Evolutionary conservation across 2,329 filamentous ascomycete species (phyloP).

Genomic region (Trichoderma semiorbis): DNA sequence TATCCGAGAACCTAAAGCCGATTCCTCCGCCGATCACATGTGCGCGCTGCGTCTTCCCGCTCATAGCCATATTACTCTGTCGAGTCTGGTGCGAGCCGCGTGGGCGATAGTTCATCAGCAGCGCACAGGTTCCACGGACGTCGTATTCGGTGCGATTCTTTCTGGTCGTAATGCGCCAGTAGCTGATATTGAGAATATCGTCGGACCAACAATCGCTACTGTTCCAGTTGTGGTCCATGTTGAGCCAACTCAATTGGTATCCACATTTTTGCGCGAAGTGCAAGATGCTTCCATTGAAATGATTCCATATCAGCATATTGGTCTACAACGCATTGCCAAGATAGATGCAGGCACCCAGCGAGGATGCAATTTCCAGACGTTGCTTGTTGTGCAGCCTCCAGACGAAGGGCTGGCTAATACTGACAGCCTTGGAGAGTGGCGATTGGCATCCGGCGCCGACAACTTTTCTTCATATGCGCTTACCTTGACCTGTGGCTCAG

Average conservation of each 20-base stretch:
- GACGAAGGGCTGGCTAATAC: too few relatives aligned
- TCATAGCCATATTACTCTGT: slow-evolving; percentile 6
- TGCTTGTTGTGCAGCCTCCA: slow-evolving; percentile 28
- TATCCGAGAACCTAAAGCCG: not conserved
- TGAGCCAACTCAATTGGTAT: not conserved
- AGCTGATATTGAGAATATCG: slow-evolving; percentile 20
- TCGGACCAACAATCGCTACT: slow-evolving; percentile 38
- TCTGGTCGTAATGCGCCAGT: slow-evolving; percentile 35
- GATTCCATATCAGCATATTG: slow-evolving; percentile 20
- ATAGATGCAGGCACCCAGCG: slow-evolving; percentile 12
- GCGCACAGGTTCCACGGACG: slow-evolving; percentile 41
- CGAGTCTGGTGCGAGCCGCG: slow-evolving; percentile 36
- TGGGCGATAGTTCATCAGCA: slow-evolving; percentile 46
- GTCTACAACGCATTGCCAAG: slow-evolving; percentile 22
- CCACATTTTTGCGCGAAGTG: slow-evolving; percentile 9
- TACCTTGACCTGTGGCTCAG: not conserved
- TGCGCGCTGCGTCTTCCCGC: not conserved
- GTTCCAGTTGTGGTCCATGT: slow-evolving; percentile 39
- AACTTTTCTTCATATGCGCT: not conserved
- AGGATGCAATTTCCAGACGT: slow-evolving; percentile 27
- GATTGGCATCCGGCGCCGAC: not conserved
- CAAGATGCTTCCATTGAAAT: slow-evolving; percentile 21
- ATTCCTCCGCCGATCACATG: not conserved
- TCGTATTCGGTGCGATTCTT: slow-evolving; percentile 42
- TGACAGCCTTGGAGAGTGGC: not conserved